Evolutionary conservation across 192 early-diverging fungal species (phyloP), one percentile per base, ranked within the genome.

Genomic region (Backusella westeae): DNA sequence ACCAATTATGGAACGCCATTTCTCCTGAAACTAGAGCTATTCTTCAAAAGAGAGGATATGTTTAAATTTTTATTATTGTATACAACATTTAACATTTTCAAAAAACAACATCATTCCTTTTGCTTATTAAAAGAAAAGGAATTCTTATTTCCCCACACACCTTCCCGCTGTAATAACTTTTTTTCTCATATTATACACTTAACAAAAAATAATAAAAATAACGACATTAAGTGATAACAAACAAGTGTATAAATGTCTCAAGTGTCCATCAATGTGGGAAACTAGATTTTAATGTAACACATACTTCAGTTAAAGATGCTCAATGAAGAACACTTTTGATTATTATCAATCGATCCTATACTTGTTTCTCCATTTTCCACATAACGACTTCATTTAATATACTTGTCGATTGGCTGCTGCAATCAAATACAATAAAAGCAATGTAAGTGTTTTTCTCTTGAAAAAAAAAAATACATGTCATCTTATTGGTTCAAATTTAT

Each of bases 1-100:
- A 80, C 10, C 82, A 84, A 72, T 81, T 90, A 72, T 90, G 89
- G 89, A 88, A 85, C 75, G 83, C 84, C 41, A 88, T 90, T 36
- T 73, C 78, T 38, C 85, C 84, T 9, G 86, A 90, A 69, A 90
- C 72, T n/a, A 68, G 71, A 70, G 12, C 26, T 68, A 73, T 79
- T 70, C 35, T 79, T 10, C 78, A 79, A 53, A 68, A 79, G 53
- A 79, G 70, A 32, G 78, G 78, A 21, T 79, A 79, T 41, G 73
- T 79, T 14, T 79, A 79, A 75, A 63, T 34, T 32, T 44, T 71
- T 71, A 68, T 68, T 63, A 26, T 39, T 39, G 38, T 63, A 63
- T 63, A 59, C 53, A 63, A 29, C 56, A 63, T 8, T 32, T 5
- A 59, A 26, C 46, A 21, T 49, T 49, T n/a, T n/a, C 38, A 39